These are phyloP conservation scores for Venturia asperata DNA, from an alignment of 2,329 filamentous ascomycete genomes.

Conservation along the genomic window DNA sequence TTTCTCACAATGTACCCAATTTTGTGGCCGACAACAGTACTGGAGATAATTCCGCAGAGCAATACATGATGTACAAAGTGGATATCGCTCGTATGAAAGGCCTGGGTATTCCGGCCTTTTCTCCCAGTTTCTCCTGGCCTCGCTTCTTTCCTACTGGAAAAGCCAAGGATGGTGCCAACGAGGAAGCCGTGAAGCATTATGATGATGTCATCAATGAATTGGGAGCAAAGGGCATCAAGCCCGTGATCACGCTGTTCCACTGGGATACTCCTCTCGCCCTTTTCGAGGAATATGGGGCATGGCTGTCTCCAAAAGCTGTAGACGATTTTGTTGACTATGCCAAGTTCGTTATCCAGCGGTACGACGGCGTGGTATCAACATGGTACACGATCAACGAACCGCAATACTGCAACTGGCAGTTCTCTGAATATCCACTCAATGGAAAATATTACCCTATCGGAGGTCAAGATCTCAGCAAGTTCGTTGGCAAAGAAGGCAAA, in stretches of 20 bases:
- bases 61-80: slow-evolving; percentile 40
- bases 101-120: slow-evolving; percentile 30
- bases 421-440: slow-evolving; percentile 41
- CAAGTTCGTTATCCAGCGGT: slow-evolving; percentile 37
- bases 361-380: slow-evolving; percentile 35
- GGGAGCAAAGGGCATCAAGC: slow-evolving; percentile 31
- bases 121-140: slow-evolving; percentile 34
- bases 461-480: slow-evolving; percentile 51
- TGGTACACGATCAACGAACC: slow-evolving; percentile 40
- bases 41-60: slow-evolving; percentile 36
- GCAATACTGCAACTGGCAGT: slow-evolving; percentile 45
- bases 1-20: slow-evolving; percentile 37
- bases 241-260: slow-evolving; percentile 36
- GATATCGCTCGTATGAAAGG: slow-evolving; percentile 35
- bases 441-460: slow-evolving; percentile 77
- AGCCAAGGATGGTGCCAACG: slow-evolving; percentile 28
- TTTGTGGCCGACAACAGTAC: slow-evolving; percentile 37
- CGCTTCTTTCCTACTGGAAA: slow-evolving; percentile 35
- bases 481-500: slow-evolving; percentile 26
- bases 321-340: slow-evolving; percentile 39
- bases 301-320: slow-evolving; percentile 28
- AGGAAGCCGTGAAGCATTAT: slow-evolving; percentile 33
- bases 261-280: slow-evolving; percentile 39
- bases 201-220: slow-evolving; percentile 35
- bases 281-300: slow-evolving; percentile 36